These are phyloP conservation scores for Cucurbita pepo DNA, from an alignment of 306 rosid species.

Conservation along the genomic window DNA sequence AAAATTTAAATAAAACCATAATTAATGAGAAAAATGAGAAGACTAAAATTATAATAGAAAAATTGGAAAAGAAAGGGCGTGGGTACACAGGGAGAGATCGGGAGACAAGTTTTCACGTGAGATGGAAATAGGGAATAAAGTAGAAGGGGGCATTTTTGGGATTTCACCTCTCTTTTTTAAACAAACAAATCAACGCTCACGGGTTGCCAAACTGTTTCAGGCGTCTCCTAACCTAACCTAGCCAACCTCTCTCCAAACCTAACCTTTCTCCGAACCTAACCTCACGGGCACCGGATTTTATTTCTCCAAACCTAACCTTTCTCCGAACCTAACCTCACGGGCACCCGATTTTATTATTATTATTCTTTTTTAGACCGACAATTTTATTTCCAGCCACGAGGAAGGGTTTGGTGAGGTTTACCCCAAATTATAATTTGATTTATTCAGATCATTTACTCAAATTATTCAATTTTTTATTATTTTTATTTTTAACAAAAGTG, in stretches of 20 bases:
- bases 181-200: background rate
- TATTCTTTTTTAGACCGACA: too few relatives aligned
- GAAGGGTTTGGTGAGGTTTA: too few relatives aligned
- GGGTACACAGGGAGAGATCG: background rate
- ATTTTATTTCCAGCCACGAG: too few relatives aligned
- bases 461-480: too few relatives aligned
- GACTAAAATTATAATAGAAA: background rate
- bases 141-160: background rate
- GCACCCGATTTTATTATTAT: too few relatives aligned
- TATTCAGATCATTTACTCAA: too few relatives aligned
- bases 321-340: background rate
- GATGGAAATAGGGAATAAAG: background rate
- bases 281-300: too few relatives aligned
- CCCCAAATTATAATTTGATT: too few relatives aligned
- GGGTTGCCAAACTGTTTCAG: constrained; percentile 1
- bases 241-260: background rate
- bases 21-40: background rate
- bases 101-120: background rate
- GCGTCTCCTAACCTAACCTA: background rate
- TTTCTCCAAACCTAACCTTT: background rate
- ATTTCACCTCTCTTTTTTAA: background rate
- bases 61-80: background rate
- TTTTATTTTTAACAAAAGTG: too few relatives aligned
- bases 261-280: background rate
- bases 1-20: background rate